Percentiles rank a stretch among this genome's conserved stretches.
phyloP scores from a whole-genome alignment of 2,329 filamentous ascomycete species.

The Diaporthe citri region DNA sequence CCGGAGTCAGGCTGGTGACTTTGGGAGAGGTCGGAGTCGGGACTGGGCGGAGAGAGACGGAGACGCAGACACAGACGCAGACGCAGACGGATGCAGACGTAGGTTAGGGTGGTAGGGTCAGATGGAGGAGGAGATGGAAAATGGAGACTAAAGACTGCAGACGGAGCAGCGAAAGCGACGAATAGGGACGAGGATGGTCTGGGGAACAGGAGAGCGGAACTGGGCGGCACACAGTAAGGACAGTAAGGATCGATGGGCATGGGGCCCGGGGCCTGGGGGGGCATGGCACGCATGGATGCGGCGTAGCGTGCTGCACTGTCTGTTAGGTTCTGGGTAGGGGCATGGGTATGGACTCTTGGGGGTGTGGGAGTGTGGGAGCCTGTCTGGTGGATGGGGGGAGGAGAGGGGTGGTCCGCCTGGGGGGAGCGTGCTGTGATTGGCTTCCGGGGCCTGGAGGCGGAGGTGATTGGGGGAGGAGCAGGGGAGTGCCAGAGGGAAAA shows the following conservation, averaged over 20 bases:
- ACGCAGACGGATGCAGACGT: background rate
- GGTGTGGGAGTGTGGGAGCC: slow-evolving; percentile 5
- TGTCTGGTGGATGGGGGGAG: background rate
- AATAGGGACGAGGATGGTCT: slow-evolving; percentile 32
- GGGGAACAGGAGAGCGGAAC: slow-evolving; percentile 21
- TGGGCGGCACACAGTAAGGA: background rate
- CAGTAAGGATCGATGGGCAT: background rate
- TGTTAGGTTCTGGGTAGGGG: background rate
- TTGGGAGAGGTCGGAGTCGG: background rate
- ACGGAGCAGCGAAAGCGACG: slow-evolving; percentile 19
- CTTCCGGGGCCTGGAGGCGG: slow-evolving; percentile 10
- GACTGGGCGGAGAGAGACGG: slow-evolving; percentile 27
- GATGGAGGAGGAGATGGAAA: slow-evolving; percentile 20
- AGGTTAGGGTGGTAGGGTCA: background rate
- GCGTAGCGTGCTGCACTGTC: slow-evolving; percentile 27
- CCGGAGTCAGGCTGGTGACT: background rate
- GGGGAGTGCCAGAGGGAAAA: background rate
- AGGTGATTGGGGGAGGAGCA: slow-evolving; percentile 13
- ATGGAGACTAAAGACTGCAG: slow-evolving; percentile 31
- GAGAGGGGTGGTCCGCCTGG: slow-evolving; percentile 31
- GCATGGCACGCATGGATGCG: slow-evolving; percentile 15
- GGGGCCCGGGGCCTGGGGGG: background rate
- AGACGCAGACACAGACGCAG: slow-evolving; percentile 1
- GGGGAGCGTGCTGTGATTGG: slow-evolving; percentile 45
- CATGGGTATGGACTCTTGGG: slow-evolving; percentile 12